Evolutionary conservation across 202 grass and related monocot genomes (phyloP).

Genomic region (Brachypodium distachyon): DNA sequence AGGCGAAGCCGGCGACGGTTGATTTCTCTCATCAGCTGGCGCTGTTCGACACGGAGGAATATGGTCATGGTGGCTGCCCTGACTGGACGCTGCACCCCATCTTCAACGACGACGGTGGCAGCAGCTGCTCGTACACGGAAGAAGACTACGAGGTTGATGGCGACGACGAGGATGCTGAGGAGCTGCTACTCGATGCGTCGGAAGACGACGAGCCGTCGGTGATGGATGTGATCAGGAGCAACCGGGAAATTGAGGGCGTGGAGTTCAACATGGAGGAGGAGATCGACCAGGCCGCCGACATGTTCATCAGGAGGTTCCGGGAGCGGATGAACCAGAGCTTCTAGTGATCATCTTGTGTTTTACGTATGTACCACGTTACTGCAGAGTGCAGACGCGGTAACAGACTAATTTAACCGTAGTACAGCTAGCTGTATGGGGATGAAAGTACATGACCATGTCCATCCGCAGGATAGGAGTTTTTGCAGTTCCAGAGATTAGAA

Average conservation of each 20-base stretch:
- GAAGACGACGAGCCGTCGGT: not conserved
- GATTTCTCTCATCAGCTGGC: not conserved
- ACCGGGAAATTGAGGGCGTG: constrained; percentile 7
- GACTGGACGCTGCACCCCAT: not conserved
- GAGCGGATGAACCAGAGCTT: constrained; percentile 14
- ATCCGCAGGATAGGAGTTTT: too few relatives aligned
- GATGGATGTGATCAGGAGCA: constrained; percentile 36
- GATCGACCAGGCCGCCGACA: constrained; percentile 44
- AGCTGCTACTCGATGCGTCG: not conserved
- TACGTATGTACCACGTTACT: too few relatives aligned
- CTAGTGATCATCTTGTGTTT: not conserved
- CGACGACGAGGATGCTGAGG: not conserved
- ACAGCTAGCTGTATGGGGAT: too few relatives aligned
- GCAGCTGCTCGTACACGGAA: not conserved
- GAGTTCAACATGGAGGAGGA: constrained; percentile 48
- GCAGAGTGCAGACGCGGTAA: not conserved
- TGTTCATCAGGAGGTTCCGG: constrained; percentile 49
- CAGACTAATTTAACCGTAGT: too few relatives aligned
- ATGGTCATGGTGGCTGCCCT: not conserved
- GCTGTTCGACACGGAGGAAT: not conserved
- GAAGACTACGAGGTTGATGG: not conserved
- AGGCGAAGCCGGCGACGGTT: not conserved
- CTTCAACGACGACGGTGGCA: not conserved
- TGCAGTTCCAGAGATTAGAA: too few relatives aligned
- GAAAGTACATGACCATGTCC: too few relatives aligned